These are phyloP conservation scores for Eucalyptus viminalis DNA, from an alignment of 345 rosid genomes.

Conservation along the genomic window DNA sequence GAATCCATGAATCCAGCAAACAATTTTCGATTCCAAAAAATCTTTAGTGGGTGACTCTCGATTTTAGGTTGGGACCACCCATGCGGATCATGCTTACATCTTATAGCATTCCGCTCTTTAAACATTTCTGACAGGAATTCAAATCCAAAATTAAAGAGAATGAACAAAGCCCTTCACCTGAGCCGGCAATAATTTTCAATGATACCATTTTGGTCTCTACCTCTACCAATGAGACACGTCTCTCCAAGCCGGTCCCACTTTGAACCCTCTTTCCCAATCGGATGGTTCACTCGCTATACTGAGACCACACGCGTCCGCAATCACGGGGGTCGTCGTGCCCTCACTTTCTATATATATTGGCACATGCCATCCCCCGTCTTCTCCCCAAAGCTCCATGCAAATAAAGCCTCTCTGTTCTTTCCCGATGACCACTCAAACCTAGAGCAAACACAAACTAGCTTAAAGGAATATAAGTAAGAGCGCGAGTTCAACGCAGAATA, in stretches of 20 bases:
- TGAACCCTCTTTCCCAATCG: neutral
- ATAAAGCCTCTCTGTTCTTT: neutral
- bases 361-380: neutral
- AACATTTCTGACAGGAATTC: neutral
- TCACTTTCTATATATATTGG: neutral
- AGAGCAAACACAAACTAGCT: neutral
- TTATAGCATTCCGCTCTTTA: neutral
- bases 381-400: neutral
- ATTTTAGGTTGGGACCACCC: neutral
- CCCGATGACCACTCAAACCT: neutral
- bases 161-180: neutral
- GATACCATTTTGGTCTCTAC: neutral
- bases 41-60: neutral
- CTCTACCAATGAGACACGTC: neutral
- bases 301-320: neutral
- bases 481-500: neutral
- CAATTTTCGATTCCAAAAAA: too few relatives aligned
- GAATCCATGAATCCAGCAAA: fast-evolving
- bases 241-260: neutral
- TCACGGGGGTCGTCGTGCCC: neutral
- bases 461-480: neutral
- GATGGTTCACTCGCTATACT: neutral
- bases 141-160: neutral
- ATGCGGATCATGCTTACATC: neutral
- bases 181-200: neutral